Conservation (phyloP, 345 rosid genomes). For the Euphorbia peplus region DNA sequence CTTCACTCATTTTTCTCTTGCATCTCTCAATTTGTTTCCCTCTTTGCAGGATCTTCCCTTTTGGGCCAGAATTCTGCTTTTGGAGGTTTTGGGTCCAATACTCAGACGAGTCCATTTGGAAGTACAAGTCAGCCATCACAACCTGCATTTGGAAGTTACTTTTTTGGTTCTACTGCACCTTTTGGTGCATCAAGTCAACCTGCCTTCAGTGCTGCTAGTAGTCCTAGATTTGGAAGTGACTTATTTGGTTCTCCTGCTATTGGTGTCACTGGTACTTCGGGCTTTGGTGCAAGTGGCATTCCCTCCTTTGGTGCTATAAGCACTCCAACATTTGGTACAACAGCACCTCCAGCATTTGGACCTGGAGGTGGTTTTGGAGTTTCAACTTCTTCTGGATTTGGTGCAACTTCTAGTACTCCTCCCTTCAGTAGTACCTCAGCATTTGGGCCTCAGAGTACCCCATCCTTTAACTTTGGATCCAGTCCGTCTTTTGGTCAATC, state of each 20-base stretch:
- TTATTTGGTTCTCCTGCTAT: slow-evolving; percentile 50
- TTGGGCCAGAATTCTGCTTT: slow-evolving; percentile 79
- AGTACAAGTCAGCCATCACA: slow-evolving; percentile 63
- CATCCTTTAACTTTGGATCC: slow-evolving; percentile 48
- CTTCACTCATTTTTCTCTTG: neutral
- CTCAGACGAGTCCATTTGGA: slow-evolving; percentile 63
- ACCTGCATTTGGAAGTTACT: slow-evolving; percentile 59
- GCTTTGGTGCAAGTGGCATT: slow-evolving; percentile 45
- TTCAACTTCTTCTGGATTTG: slow-evolving; percentile 29
- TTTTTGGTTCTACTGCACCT: slow-evolving; percentile 62
- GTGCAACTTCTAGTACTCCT: slow-evolving; percentile 30
- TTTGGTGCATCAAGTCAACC: slow-evolving; percentile 58
- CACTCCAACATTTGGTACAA: slow-evolving; percentile 47
- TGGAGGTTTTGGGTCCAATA: slow-evolving; percentile 68
- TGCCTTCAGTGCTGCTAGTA: slow-evolving; percentile 31
- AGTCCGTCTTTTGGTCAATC: slow-evolving; percentile 77
- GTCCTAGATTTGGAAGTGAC: slow-evolving; percentile 20
- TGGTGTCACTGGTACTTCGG: too few relatives aligned
- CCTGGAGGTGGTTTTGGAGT: slow-evolving; percentile 29
- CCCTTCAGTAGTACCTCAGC: slow-evolving; percentile 32
- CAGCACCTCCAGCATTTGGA: slow-evolving; percentile 44
- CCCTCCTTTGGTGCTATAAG: slow-evolving; percentile 45
- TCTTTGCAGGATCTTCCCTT: slow-evolving; percentile 47
- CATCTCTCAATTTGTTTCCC: neutral
- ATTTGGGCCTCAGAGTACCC: slow-evolving; percentile 31